These are phyloP conservation scores for Didymosphaeria variabile DNA, from an alignment of 2,329 filamentous ascomycete species.

Conservation along the genomic window DNA sequence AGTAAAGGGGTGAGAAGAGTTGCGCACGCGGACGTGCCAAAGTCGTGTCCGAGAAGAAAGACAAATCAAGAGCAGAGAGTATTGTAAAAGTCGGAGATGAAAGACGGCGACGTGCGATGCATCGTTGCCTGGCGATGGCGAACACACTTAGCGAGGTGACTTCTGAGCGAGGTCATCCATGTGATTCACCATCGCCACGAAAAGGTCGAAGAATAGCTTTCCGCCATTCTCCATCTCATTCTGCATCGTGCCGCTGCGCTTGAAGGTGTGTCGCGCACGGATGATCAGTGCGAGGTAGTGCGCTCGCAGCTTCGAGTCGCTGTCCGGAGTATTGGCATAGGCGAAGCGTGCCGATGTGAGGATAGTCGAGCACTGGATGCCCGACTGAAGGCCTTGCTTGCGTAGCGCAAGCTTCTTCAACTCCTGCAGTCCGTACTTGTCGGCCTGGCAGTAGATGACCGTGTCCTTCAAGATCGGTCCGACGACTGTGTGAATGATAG, in stretches of 20 bases:
- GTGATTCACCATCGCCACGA: constrained; percentile 92
- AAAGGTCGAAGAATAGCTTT: constrained; percentile 90
- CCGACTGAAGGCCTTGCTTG: constrained; percentile 88
- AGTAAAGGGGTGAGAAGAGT: constrained; percentile 29
- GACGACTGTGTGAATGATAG: constrained; percentile 68
- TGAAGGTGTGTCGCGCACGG: constrained; percentile 85
- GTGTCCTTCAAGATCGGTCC: constrained; percentile 84
- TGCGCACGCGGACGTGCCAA: constrained; percentile 27
- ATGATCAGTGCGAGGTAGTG: constrained; percentile 95
- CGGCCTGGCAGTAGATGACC: constrained; percentile 87
- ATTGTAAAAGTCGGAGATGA: constrained; percentile 28
- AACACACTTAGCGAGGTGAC: constrained; percentile 39
- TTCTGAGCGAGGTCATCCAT: constrained; percentile 59
- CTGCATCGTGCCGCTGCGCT: constrained; percentile 94
- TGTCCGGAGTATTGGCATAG: constrained; percentile 87
- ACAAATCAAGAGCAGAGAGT: constrained; percentile 19
- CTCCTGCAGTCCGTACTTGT: constrained; percentile 83
- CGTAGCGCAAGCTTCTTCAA: constrained; percentile 84
- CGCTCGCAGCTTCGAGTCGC: constrained; percentile 86
- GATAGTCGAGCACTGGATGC: constrained; percentile 85
- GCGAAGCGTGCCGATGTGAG: constrained; percentile 87
- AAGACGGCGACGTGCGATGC: constrained; percentile 16
- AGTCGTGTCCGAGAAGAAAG: constrained; percentile 21
- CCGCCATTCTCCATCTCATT: constrained; percentile 91
- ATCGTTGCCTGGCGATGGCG: constrained; percentile 17